Evolutionary conservation across 306 rosid species (phyloP), one percentile per base, ranked within the genome.

Genomic region (Vigna hirtella): DNA sequence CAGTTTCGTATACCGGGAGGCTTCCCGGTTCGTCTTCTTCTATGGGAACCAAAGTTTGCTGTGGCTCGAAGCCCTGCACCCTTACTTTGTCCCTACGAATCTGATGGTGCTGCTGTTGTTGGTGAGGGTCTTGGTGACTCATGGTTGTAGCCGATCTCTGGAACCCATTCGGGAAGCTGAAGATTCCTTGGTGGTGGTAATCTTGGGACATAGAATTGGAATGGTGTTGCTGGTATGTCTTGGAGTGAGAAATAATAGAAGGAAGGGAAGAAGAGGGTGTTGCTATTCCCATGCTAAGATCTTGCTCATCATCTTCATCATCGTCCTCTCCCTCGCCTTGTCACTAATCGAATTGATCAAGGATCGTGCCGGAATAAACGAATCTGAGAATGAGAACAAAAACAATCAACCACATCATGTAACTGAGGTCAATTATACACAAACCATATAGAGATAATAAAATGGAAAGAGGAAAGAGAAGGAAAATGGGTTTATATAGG

Each of bases 181-280:
- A 87, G 86, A 91, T 86, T 84, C 92, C 90, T 80, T 48, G 70
- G 53, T 91, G 90, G 38, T 89, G 91, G 48, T 89, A 92, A 77
- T 94, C 94, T 70, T 91, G 94, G 89, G 98, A 94, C 98, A 94
- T 94, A 90, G 98, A 94, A 88, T 86, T 87, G 20, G 78, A 70
- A 59, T 74, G 45, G 22, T 74, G 58, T 51, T 78, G 79, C 7
- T 78, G 76, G 30, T 42, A 42, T 57, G 63, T 48, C 47, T 81
- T 86, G 4, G 78, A 18, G 32, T 81, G 82, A 4, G 86, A 79
- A 66, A 77, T 73, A 76, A 76, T 51, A 40, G 87, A 84, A 76
- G 83, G 68, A 49, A 83, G 64, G 56, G 67, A 38, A 12, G 87
- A 68, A 9, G 87, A 72, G 12, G 89, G 83, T 74, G 93, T 81